Evolutionary conservation across 495 filamentous ascomycete genomes (phyloP), one percentile per base, ranked within the genome.

Genomic region (Amorphotheca resinae): DNA sequence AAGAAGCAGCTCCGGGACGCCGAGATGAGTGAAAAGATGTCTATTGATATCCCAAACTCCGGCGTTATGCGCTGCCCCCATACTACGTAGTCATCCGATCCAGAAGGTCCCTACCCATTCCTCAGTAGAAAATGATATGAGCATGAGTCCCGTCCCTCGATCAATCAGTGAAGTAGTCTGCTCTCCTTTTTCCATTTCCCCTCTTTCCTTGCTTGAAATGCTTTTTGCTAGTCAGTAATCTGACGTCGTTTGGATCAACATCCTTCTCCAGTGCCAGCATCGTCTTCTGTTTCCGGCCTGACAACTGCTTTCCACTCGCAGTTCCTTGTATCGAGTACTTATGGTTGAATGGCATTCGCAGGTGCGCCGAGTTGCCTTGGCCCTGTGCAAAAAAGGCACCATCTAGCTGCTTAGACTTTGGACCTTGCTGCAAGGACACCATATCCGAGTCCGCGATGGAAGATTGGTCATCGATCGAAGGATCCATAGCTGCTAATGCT

Each of bases 231-330:
- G 67, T 70, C 53, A 68, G 61, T 28, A 72, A 42, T 56, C 70
- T 74, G 49, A 95, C 67, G 39, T 96, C 93, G 23, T 79, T 81
- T 1, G 85, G 82, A 57, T 93, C 85, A 9, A 95, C 56, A 33
- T 82, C 80, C 46, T 80, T 82, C 63, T 95, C 87, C 30, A 94
- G 42, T 16, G 93, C 89, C 46, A 85, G 63, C 79, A 95, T 77
- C 36, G 80, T 68, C 55, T 79, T 79, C 54, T 87, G 70, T 62
- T 99, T 99, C 33, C 91, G 69, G 5, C 88, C 87, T 22, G 70
- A 84, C 22, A 93, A 63, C 26, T 78, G 65, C 65, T 82, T 87
- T 11, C 78, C 76, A 26, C 72, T 65, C 9, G 53, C 64, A 20
- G 60, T 61, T 1, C 86, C 87, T 50, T 93, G 86, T 60, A 86